A percentile compares a stretch with the other conserved stretches of the same genome.
phyloP scores from a whole-genome alignment of 352 stramenopile genomes.

The Globisporangium lucens region DNA sequence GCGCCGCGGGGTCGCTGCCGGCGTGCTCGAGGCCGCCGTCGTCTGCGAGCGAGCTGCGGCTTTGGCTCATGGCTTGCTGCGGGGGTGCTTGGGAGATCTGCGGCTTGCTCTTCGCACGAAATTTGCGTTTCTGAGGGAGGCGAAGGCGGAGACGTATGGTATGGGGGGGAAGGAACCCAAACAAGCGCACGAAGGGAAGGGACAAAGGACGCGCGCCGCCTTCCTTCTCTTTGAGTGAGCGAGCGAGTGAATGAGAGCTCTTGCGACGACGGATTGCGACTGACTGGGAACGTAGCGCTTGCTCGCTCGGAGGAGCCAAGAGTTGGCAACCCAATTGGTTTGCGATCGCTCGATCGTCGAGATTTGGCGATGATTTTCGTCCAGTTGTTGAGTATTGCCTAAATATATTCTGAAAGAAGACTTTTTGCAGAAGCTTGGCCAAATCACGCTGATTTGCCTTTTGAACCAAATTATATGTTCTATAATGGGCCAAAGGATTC shows the following conservation, averaged over 20 bases:
- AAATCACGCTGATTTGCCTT: no score
- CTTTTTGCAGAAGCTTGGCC: not conserved
- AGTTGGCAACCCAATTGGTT: not conserved
- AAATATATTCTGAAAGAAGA: not conserved
- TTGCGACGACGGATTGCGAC: not conserved
- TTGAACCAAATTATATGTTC: no score
- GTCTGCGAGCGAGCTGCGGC: not conserved
- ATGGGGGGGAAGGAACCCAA: not conserved
- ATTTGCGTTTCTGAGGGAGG: conserved; percentile 2
- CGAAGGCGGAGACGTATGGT: not conserved
- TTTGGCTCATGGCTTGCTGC: not conserved
- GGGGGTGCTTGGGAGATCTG: not conserved
- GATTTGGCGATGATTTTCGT: not conserved
- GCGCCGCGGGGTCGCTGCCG: not conserved
- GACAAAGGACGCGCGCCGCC: not conserved
- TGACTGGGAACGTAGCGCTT: not conserved
- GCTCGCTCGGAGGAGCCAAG: not conserved
- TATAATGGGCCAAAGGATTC: not conserved
- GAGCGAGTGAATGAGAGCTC: no score
- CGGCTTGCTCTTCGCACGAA: conserved; percentile 6
- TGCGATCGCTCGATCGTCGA: not conserved
- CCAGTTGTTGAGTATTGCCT: not conserved
- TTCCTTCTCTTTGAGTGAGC: not conserved
- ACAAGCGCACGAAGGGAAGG: not conserved
- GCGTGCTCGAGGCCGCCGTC: not conserved